These are phyloP conservation scores for Calophaca sinica DNA, from an alignment of 306 rosid genomes.

Conservation along the genomic window DNA sequence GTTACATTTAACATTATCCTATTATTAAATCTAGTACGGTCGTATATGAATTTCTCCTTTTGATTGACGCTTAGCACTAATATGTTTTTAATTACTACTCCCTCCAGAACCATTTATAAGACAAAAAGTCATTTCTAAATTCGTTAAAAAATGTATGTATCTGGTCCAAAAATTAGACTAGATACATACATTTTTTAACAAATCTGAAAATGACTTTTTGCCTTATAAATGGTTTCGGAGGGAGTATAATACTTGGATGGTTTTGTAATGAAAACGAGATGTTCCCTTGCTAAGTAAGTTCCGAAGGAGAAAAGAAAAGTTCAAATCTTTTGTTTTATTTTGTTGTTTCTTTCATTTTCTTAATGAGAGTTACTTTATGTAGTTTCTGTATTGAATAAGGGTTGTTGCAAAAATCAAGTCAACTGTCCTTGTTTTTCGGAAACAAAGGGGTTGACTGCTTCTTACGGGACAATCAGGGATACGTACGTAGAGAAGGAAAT, in stretches of 20 bases:
- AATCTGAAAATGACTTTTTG: too few species aligned
- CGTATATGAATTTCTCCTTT: not conserved
- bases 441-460: constrained; percentile 21
- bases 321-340: not conserved
- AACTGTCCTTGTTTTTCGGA: not conserved
- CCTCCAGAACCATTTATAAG: too few species aligned
- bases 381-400: not conserved
- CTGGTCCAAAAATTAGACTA: too few species aligned
- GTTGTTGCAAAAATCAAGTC: constrained; percentile 37
- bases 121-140: too few species aligned
- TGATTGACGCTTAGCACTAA: not conserved
- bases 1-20: too few species aligned
- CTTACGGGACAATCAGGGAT: not conserved
- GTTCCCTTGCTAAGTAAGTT: constrained; percentile 12
- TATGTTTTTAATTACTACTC: not conserved
- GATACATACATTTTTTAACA: too few species aligned
- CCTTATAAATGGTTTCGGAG: too few species aligned
- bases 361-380: not conserved
- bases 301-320: constrained; percentile 3
- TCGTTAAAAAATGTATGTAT: too few species aligned
- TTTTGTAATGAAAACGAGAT: constrained; percentile 11
- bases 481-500: not conserved
- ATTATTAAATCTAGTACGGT: too few species aligned
- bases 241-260: not conserved
- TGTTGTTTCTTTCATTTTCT: not conserved